Conservation (phyloP, 768 basidiomycete genomes). For the Leccinum longicurvipes region DNA sequence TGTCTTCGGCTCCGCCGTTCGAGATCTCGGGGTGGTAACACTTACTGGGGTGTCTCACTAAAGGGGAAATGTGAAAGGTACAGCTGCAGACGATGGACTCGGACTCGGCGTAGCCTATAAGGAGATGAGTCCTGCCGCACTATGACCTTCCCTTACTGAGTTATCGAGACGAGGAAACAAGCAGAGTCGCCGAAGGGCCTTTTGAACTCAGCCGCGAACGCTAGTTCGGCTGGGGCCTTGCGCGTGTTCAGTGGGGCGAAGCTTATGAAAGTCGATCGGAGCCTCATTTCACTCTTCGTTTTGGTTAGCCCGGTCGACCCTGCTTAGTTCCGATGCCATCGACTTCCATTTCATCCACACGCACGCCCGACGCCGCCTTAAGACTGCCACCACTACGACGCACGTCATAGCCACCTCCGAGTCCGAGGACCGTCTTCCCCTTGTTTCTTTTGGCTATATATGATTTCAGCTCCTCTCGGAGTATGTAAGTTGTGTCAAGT, state of each 20-base stretch:
- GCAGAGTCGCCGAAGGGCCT: background rate
- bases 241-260: background rate
- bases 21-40: background rate
- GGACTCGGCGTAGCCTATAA: background rate
- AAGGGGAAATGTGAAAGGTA: background rate
- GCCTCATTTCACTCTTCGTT: background rate
- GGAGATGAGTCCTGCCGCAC: background rate
- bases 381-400: background rate
- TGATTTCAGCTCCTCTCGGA: background rate
- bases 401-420: background rate
- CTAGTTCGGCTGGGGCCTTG: background rate
- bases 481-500: background rate
- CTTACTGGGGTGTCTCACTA: background rate
- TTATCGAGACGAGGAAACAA: background rate
- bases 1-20: background rate
- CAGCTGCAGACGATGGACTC: background rate
- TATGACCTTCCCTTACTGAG: background rate
- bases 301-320: background rate
- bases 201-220: background rate
- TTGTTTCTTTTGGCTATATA: background rate
- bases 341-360: background rate
- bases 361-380: background rate
- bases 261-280: background rate
- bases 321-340: background rate
- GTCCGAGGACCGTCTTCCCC: background rate